Conservation (phyloP, 495 filamentous ascomycete species). For the Cetradonia linearis region DNA sequence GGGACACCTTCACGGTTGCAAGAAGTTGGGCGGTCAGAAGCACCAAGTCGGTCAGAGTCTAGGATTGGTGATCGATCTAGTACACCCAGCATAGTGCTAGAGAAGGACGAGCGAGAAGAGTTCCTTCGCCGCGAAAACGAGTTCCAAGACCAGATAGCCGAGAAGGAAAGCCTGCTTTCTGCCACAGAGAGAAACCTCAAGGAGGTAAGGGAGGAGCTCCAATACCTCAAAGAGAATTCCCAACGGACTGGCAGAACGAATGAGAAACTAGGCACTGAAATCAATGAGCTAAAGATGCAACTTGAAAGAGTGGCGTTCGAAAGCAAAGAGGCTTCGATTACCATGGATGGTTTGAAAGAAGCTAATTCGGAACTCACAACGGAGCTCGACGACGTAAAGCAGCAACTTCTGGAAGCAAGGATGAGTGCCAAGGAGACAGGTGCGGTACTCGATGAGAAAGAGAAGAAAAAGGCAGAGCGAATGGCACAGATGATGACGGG, state of each 20-base stretch:
- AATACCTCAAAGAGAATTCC: slow-evolving; percentile 71
- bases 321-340: slow-evolving; percentile 91
- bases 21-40: slow-evolving; percentile 44
- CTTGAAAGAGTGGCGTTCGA: slow-evolving; percentile 91
- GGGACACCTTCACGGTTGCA: slow-evolving; percentile 75
- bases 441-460: slow-evolving; percentile 84
- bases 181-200: slow-evolving; percentile 66
- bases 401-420: slow-evolving; percentile 87
- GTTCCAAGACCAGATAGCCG: slow-evolving; percentile 87
- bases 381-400: slow-evolving; percentile 92
- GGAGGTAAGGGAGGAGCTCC: slow-evolving; percentile 74
- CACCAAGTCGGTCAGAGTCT: slow-evolving; percentile 65
- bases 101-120: slow-evolving; percentile 95
- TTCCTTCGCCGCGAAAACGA: slow-evolving; percentile 94
- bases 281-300: slow-evolving; percentile 90
- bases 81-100: slow-evolving; percentile 76
- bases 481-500: slow-evolving; percentile 99
- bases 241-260: slow-evolving; percentile 74
- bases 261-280: slow-evolving; percentile 68
- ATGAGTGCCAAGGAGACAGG: slow-evolving; percentile 91
- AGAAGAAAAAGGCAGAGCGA: slow-evolving; percentile 94
- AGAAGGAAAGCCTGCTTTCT: slow-evolving; percentile 75
- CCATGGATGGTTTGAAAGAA: slow-evolving; percentile 94
- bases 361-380: slow-evolving; percentile 84
- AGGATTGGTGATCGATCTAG: slow-evolving; percentile 77